These are phyloP conservation scores for Dactylonectria estremocensis DNA, from an alignment of 2,329 filamentous ascomycete genomes.

Conservation along the genomic window DNA sequence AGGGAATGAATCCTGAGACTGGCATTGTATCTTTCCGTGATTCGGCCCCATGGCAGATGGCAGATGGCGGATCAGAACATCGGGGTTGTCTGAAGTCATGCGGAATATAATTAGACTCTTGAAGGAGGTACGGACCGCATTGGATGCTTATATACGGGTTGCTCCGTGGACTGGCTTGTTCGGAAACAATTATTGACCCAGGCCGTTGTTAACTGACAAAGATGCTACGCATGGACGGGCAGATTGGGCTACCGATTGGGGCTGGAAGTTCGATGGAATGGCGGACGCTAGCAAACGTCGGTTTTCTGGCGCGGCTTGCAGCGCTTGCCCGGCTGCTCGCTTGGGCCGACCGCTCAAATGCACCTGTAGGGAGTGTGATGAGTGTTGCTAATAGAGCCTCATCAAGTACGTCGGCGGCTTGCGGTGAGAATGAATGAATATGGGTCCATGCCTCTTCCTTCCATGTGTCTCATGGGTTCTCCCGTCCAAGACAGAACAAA, in stretches of 20 bases:
- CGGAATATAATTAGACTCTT: neutral
- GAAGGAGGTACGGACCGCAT: slow-evolving; percentile 8
- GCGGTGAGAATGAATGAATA: slow-evolving; percentile 6
- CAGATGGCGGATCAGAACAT: slow-evolving; percentile 35
- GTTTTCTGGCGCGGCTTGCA: slow-evolving; percentile 26
- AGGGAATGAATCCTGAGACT: slow-evolving; percentile 17
- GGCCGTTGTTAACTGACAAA: slow-evolving; percentile 5
- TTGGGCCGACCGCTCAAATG: slow-evolving; percentile 16
- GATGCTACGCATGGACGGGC: slow-evolving; percentile 1
- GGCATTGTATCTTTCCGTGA: slow-evolving; percentile 31
- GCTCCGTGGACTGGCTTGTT: neutral
- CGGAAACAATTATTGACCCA: too few species aligned
- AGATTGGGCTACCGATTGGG: slow-evolving; percentile 9
- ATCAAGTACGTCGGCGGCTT: neutral
- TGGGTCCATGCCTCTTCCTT: neutral
- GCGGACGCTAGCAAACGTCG: slow-evolving; percentile 32
- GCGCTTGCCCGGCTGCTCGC: slow-evolving; percentile 25
- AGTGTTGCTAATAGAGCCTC: slow-evolving; percentile 1
- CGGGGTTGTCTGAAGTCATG: slow-evolving; percentile 1
- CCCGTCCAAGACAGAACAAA: neutral
- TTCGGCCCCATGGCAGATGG: slow-evolving; percentile 28
- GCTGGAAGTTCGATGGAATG: slow-evolving; percentile 18
- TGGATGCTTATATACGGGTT: neutral
- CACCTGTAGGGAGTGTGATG: slow-evolving; percentile 4
- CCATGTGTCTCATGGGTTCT: neutral